Evolutionary conservation across 2,329 filamentous ascomycete species (phyloP).

Genomic region (Aspergillus calidoustus): DNA sequence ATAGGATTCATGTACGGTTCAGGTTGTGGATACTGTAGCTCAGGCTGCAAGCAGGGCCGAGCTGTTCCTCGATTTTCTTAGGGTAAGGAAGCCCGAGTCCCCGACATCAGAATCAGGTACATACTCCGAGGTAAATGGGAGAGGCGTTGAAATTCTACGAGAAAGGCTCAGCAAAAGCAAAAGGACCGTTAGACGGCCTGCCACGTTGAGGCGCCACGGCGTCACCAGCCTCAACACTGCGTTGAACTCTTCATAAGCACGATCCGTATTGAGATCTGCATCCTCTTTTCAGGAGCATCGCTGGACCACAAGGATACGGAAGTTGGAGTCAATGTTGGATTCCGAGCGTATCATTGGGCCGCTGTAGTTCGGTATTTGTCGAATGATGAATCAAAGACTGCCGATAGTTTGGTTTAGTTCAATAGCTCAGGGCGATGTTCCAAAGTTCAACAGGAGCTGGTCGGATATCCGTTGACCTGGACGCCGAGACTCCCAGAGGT

Average conservation of each 20-base stretch:
- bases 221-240: background rate
- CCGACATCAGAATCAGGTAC: background rate
- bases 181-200: background rate
- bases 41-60: background rate
- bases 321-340: background rate
- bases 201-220: background rate
- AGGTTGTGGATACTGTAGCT: too few relatives aligned
- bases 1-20: background rate
- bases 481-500: background rate
- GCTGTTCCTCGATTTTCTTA: background rate
- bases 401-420: background rate
- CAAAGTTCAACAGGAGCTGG: background rate
- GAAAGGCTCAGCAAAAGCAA: background rate
- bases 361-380: background rate
- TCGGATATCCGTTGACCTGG: background rate
- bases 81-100: too few relatives aligned
- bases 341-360: background rate
- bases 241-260: background rate
- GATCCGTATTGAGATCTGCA: conserved; percentile 2
- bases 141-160: background rate
- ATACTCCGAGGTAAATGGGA: background rate
- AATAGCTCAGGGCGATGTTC: background rate
- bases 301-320: background rate
- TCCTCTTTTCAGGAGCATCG: background rate
- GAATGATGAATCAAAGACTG: background rate